Percentiles rank a stretch among this genome's conserved stretches.
Evolutionary conservation across 2,329 filamentous ascomycete species (phyloP).

Genomic region (Cytospora schulzeri): DNA sequence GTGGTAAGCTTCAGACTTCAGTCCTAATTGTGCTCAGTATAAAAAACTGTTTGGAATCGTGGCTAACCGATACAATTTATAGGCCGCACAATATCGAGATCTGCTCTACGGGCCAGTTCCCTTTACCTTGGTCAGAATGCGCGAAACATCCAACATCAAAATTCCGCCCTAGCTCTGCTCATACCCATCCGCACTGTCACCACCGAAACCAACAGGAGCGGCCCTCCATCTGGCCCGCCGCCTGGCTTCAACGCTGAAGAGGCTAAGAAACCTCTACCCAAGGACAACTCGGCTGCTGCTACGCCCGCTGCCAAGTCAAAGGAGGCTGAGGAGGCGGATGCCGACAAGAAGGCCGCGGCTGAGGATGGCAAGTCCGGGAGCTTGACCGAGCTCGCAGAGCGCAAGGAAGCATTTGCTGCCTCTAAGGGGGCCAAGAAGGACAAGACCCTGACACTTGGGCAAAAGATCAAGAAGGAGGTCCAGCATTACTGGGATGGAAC

Average conservation of each 20-base stretch:
- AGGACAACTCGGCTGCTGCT: conserved; percentile 47
- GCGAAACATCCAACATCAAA: conserved; percentile 46
- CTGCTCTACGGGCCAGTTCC: conserved; percentile 50
- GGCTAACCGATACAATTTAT: conserved; percentile 33
- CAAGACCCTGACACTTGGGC: conserved; percentile 84
- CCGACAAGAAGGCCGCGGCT: conserved; percentile 31
- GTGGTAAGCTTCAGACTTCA: conserved; percentile 42
- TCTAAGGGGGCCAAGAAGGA: conserved; percentile 67
- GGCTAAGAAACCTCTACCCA: conserved; percentile 80
- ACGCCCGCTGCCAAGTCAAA: conserved; percentile 41
- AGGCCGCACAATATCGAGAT: conserved; percentile 50
- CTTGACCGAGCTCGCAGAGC: conserved; percentile 63
- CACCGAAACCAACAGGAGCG: conserved; percentile 58
- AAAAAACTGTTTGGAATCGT: conserved; percentile 2
- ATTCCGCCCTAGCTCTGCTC: conserved; percentile 58
- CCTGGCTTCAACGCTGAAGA: conserved; percentile 89
- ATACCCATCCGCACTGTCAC: conserved; percentile 59
- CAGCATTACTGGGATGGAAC: conserved; percentile 99
- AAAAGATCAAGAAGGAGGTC: conserved; percentile 93
- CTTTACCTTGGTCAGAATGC: conserved; percentile 50
- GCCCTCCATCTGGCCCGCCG: conserved; percentile 66
- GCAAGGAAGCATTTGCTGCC: conserved; percentile 63
- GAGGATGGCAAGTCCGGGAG: conserved; percentile 41
- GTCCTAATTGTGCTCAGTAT: neutral
- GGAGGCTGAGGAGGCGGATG: conserved; percentile 35